Evolutionary conservation across 1,284 basidiomycete species (phyloP), one percentile per base, ranked within the genome.

Genomic region (Anthracocystis panici-leucophaei): DNA sequence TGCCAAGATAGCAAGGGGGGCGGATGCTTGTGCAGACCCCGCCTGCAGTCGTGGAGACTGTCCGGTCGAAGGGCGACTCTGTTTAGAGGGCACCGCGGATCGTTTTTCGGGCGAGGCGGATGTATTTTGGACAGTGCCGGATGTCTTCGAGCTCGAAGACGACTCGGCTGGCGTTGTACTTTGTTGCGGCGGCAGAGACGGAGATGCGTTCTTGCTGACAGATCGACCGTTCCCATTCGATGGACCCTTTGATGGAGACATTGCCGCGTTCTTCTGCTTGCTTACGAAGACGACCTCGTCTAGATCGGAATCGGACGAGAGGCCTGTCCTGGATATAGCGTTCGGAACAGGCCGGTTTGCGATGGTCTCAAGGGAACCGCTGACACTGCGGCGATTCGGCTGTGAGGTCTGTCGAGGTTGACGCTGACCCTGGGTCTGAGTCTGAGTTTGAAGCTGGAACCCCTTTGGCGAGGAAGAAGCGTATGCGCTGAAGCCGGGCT

Each of bases 291-390:
- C 40, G 16, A 54, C 10, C 11, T 33, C 52, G 1, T n/a, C 27
- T 7, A n/a, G 40, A n/a, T 44, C 41, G 18, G 40, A 54, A 33
- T 33, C 42, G 21, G 49, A 38, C 31, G 33, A 21, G 31, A 53
- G 20, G 38, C 18, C 48, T 49, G 29, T 27, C 29, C 21, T 29
- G 46, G n/a, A 29, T 20, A 44, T 29, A 18, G 45, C 44, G 9
- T 38, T 31, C 18, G 56, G 54, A 25, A 42, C 31, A 23, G 62
- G 56, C 11, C 45, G 64, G 20, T 20, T 52, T 4, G 64, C 65
- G n/a, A 67, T 46, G 18, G 49, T 49, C 46, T 67, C 58, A 49
- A 67, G 57, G 1, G 48, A 45, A 10, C 58, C 65, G 29, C 50
- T 61, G 21, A 29, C 58, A 25, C 49, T 23, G 44, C 58, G 50